Evolutionary conservation across 345 rosid genomes (phyloP).

Genomic region (Zanthoxylum bungeanum): DNA sequence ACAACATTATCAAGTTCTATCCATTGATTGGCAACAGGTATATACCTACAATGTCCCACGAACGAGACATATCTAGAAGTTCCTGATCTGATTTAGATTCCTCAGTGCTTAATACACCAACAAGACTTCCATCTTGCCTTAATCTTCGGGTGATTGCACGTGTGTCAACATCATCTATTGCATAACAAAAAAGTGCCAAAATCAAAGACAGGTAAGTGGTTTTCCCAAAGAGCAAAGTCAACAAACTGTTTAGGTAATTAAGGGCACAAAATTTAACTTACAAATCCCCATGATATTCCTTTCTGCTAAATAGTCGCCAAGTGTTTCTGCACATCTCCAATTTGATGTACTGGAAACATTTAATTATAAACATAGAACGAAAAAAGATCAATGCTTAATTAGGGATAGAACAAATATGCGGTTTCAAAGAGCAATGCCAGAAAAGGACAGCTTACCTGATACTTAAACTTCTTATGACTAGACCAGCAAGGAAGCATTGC

Average conservation of each 20-base stretch:
- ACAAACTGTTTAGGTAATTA: neutral
- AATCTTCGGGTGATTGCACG: conserved; percentile 92
- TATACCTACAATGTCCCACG: conserved; percentile 90
- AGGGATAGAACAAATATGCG: neutral
- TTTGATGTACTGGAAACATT: conserved; percentile 67
- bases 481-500: conserved; percentile 85
- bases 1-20: neutral
- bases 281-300: conserved; percentile 95
- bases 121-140: conserved; percentile 95
- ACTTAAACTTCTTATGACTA: conserved; percentile 84
- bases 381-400: neutral
- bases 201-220: conserved; percentile 9
- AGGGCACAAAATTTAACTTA: conserved; percentile 24
- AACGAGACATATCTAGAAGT: conserved; percentile 74
- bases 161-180: conserved; percentile 88
- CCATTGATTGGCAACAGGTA: neutral
- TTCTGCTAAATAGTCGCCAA: conserved; percentile 77
- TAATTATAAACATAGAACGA: neutral
- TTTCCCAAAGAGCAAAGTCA: neutral
- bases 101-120: conserved; percentile 94
- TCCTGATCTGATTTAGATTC: conserved; percentile 66
- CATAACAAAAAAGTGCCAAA: conserved; percentile 4
- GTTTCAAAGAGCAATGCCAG: neutral
- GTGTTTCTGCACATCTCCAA: conserved; percentile 80
- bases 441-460: conserved; percentile 41